phyloP scores from a whole-genome alignment of 495 filamentous ascomycete genomes.

The Penicilliopsis zonata region DNA sequence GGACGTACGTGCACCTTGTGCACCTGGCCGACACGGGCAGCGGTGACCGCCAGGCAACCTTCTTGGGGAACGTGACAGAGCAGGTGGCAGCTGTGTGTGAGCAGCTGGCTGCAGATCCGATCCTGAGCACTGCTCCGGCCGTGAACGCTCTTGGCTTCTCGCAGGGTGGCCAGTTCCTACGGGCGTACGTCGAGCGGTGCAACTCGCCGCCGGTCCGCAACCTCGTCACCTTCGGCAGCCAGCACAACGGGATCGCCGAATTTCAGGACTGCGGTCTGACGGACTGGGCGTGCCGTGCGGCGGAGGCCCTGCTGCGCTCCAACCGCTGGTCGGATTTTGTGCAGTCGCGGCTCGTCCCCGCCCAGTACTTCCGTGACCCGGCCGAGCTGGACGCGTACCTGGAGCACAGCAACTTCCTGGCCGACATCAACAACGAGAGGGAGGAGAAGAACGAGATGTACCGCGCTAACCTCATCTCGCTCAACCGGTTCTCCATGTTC shows the following conservation, averaged over 20 bases:
- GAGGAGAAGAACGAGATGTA: constrained; percentile 60
- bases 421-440: constrained; percentile 97
- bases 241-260: constrained; percentile 84
- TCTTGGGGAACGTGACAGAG: constrained; percentile 78
- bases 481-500: constrained; percentile 81
- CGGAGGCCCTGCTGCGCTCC: constrained; percentile 54
- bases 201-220: constrained; percentile 68
- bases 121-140: constrained; percentile 66
- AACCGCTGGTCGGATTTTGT: constrained; percentile 69
- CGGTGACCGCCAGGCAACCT: constrained; percentile 68
- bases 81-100: constrained; percentile 72
- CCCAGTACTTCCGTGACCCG: constrained; percentile 87
- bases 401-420: constrained; percentile 80
- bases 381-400: constrained; percentile 61
- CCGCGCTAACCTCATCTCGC: constrained; percentile 49
- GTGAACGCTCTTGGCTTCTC: constrained; percentile 91
- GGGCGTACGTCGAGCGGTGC: constrained; percentile 86
- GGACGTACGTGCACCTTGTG: constrained; percentile 74
- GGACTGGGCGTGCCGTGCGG: constrained; percentile 74
- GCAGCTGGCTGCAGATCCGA: constrained; percentile 63
- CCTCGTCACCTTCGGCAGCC: constrained; percentile 83
- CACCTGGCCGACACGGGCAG: constrained; percentile 53
- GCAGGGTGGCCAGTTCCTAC: constrained; percentile 91
- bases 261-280: constrained; percentile 54
- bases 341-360: constrained; percentile 72